Conservation (phyloP, 2,329 filamentous ascomycete genomes). For the Exophiala lecanii-corni region DNA sequence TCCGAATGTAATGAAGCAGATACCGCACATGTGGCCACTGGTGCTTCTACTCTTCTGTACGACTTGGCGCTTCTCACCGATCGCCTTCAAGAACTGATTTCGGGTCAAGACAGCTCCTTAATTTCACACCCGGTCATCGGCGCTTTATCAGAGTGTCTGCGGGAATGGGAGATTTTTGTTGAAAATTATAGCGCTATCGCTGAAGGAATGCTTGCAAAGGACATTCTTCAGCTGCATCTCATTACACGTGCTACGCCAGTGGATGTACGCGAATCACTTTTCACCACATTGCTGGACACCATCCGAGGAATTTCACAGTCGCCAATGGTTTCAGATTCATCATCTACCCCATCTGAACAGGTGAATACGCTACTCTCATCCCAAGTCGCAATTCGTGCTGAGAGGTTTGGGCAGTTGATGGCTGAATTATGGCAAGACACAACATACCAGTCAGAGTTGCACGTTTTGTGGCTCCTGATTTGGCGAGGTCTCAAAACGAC, state of each 20-base stretch:
- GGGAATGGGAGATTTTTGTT: neutral
- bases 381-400: neutral
- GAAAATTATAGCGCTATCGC: neutral
- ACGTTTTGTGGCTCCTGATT: slow-evolving; percentile 18
- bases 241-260: neutral
- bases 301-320: neutral
- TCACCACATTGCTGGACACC: neutral
- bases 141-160: neutral
- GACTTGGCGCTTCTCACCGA: neutral
- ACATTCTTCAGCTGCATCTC: neutral
- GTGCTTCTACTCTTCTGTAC: neutral
- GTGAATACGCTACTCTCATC: neutral
- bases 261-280: neutral
- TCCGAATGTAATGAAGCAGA: neutral
- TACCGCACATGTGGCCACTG: neutral
- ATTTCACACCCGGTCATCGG: neutral
- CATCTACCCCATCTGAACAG: neutral
- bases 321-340: neutral
- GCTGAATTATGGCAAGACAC: slow-evolving; percentile 10
- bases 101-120: neutral
- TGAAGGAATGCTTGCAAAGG: neutral
- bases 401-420: slow-evolving; percentile 3
- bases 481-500: slow-evolving; percentile 16
- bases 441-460: slow-evolving; percentile 15
- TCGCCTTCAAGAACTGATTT: neutral